Percentiles rank a stretch among this genome's conserved stretches.
phyloP scores from a whole-genome alignment of 352 stramenopile species.

The Phytophthora constricta region DNA sequence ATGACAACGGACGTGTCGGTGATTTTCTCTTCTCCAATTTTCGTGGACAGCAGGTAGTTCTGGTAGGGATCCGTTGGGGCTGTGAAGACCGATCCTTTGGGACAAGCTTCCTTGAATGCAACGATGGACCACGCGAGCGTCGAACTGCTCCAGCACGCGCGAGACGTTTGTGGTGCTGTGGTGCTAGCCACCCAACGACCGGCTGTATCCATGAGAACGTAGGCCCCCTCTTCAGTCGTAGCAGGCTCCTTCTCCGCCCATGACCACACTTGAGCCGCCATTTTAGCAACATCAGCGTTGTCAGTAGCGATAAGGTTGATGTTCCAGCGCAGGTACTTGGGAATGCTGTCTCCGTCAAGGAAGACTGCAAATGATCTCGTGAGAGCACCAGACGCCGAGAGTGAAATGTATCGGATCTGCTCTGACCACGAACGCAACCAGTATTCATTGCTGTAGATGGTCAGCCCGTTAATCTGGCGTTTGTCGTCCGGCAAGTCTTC shows the following conservation, averaged over 20 bases:
- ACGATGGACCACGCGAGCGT: slow-evolving; percentile 54
- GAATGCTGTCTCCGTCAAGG: slow-evolving; percentile 47
- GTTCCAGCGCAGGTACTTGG: slow-evolving; percentile 64
- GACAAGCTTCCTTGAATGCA: slow-evolving; percentile 32
- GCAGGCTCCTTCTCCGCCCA: slow-evolving; percentile 61
- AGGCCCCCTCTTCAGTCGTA: slow-evolving; percentile 26
- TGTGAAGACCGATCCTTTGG: slow-evolving; percentile 37
- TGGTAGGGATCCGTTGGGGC: slow-evolving; percentile 53
- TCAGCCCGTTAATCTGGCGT: slow-evolving; percentile 45
- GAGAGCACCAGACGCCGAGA: slow-evolving; percentile 35
- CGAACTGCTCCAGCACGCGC: slow-evolving; percentile 48
- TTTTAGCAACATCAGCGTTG: slow-evolving; percentile 56
- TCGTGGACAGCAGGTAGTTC: slow-evolving; percentile 56
- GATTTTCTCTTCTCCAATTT: slow-evolving; percentile 40
- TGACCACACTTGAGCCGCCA: slow-evolving; percentile 60
- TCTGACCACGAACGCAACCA: slow-evolving; percentile 59
- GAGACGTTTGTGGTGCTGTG: slow-evolving; percentile 25
- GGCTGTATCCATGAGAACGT: slow-evolving; percentile 42
- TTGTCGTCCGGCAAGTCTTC: slow-evolving; percentile 42
- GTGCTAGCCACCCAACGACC: slow-evolving; percentile 51
- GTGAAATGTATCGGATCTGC: slow-evolving; percentile 58
- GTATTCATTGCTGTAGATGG: slow-evolving; percentile 59
- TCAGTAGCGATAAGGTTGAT: slow-evolving; percentile 63
- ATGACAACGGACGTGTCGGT: slow-evolving; percentile 50
- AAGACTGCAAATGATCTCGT: slow-evolving; percentile 36